Conservation (phyloP, 2,329 filamentous ascomycete species). For the Ophiostoma pallidulum region DNA sequence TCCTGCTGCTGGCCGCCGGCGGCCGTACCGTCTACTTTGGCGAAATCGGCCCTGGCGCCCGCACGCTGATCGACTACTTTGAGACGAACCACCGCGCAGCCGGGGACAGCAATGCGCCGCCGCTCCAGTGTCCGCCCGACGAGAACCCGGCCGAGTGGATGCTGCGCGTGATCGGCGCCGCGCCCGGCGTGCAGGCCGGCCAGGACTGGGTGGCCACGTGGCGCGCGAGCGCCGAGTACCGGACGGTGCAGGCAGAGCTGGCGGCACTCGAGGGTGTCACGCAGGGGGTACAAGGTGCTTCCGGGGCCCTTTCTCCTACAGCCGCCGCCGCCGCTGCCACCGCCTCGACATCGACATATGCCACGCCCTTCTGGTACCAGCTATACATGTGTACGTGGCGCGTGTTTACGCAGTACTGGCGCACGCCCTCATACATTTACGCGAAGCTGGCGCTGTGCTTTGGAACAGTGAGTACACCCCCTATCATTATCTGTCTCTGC, state of each 20-base stretch:
- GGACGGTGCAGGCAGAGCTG: slow-evolving; percentile 60
- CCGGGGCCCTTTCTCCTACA: too few relatives aligned
- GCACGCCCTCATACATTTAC: slow-evolving; percentile 66
- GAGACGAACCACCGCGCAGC: slow-evolving; percentile 60
- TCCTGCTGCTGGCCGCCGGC: slow-evolving; percentile 12
- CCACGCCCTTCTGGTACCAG: slow-evolving; percentile 55
- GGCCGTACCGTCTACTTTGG: slow-evolving; percentile 16
- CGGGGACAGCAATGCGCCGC: too few relatives aligned
- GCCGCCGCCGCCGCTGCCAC: neutral
- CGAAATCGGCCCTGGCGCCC: slow-evolving; percentile 56
- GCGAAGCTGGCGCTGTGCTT: slow-evolving; percentile 52
- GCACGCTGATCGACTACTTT: slow-evolving; percentile 63
- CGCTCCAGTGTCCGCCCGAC: slow-evolving; percentile 52
- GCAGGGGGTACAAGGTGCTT: neutral
- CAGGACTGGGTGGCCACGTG: slow-evolving; percentile 49
- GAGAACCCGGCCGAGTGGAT: slow-evolving; percentile 82
- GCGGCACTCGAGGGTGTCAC: slow-evolving; percentile 20
- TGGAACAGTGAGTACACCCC: too few relatives aligned
- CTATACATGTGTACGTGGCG: slow-evolving; percentile 50
- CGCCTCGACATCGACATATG: slow-evolving; percentile 56
- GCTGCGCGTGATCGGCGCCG: slow-evolving; percentile 53
- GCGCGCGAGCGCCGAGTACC: slow-evolving; percentile 41
- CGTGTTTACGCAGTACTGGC: slow-evolving; percentile 71
- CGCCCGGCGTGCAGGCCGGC: slow-evolving; percentile 49
- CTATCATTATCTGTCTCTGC: too few relatives aligned